phyloP scores from a whole-genome alignment of 805 yeast genomes.

The Brettanomyces sp. region DNA sequence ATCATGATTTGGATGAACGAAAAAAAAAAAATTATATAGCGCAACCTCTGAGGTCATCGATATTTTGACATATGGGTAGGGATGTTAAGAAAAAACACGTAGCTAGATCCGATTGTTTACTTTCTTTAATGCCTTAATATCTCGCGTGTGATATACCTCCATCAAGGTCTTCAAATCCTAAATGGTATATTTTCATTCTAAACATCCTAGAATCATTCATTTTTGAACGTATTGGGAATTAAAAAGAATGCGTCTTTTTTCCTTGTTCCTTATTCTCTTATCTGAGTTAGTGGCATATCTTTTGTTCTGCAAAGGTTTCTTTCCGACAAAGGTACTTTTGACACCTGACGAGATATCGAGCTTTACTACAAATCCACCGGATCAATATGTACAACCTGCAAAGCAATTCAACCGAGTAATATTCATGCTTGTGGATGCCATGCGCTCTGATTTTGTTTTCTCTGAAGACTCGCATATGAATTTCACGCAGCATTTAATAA shows the following conservation, averaged over 20 bases:
- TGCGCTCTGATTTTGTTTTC: constrained; percentile 81
- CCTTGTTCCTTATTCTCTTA: constrained; percentile 8
- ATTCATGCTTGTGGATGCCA: constrained; percentile 85
- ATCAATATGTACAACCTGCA: constrained; percentile 18
- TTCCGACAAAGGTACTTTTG: constrained; percentile 78
- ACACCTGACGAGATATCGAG: constrained; percentile 43
- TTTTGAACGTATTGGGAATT: neutral
- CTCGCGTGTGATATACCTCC: no score
- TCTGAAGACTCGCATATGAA: constrained; percentile 55
- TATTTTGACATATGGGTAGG: no score
- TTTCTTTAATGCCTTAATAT: no score
- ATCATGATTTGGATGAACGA: no score
- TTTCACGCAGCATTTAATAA: constrained; percentile 56
- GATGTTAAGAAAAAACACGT: no score
- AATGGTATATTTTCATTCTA: no score
- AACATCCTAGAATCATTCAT: no score
- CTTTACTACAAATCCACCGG: constrained; percentile 23
- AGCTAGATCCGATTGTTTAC: no score
- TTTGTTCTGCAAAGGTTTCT: constrained; percentile 73
- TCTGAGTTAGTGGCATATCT: constrained; percentile 45
- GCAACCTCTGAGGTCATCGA: no score
- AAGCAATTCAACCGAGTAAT: constrained; percentile 60
- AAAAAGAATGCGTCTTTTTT: neutral
- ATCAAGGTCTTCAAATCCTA: no score
- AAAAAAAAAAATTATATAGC: no score